Evolutionary conservation across 1,139 yeast species (phyloP), one percentile per base, ranked within the genome.

Genomic region (Debaryomyces fabryi): DNA sequence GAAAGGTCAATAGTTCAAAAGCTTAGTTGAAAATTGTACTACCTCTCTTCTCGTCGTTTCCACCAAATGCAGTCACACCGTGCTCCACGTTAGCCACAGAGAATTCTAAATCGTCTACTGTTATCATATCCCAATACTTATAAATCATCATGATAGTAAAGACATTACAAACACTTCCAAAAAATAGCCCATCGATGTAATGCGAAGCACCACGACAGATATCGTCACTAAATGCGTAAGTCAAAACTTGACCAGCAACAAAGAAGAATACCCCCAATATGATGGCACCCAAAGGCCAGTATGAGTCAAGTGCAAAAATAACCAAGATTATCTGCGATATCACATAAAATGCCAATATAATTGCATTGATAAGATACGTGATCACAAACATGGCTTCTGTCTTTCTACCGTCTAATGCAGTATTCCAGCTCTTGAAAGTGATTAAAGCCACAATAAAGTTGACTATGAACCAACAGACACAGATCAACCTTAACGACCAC

Each of bases 81-180:
- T 70, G 74, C 53, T 75, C 79, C 12, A 68, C 75, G 39, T 64
- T 69, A 15, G 80, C 79, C 46, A 90, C 96, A 45, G 93, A 83
- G 66, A 93, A 93, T 69, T 93, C 99, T 60, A 92, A 82, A 65
- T 93, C 98, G 62, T 93, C 98, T 51, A 85, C 83, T n/a, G 98
- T 93, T 47, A 93, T 86, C 82, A 90, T 88, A 61, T 92, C 97
- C 97, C 98, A 93, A 58, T 85, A 89, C 69, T 93, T 92, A 74
- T 91, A 92, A 49, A 92, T 76, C 98, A 93, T 92, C 96, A 93
- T 91, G 48, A 87, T 73, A 6, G 96, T 79, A 60, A 90, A 88
- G 44, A 90, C 65, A 63, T 88, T 89, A 62, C 96, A 83, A 40
- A 89, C 60, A 30, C 95, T 79, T 21, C 92, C 96, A 61, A 92